Evolutionary conservation across 805 yeast genomes (phyloP).

Genomic region (Torulaspora franciscae): DNA sequence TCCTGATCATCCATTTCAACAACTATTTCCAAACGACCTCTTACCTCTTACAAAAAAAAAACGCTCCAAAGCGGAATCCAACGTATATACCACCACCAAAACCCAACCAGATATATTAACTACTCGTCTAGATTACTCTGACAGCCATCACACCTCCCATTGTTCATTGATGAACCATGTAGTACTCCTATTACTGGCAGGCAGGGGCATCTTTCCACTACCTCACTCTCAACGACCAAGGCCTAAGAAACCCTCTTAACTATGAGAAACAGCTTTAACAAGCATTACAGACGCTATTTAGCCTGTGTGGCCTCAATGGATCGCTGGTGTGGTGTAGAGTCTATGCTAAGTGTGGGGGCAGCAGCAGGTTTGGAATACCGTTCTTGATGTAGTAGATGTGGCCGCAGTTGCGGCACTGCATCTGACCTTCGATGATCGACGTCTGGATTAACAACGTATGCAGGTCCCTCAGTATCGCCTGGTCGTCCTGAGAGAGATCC

Average conservation of each 20-base stretch:
- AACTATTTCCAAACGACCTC: not conserved
- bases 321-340: not conserved
- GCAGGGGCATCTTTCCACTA: slow-evolving; percentile 1
- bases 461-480: slow-evolving; percentile 59
- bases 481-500: slow-evolving; percentile 39
- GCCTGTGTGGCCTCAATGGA: slow-evolving; percentile 1
- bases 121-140: not conserved
- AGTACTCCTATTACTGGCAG: slow-evolving; percentile 2
- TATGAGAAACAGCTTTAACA: not conserved
- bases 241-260: not conserved
- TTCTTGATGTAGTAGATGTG: slow-evolving; percentile 88
- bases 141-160: not conserved
- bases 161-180: not conserved
- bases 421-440: slow-evolving; percentile 78
- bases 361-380: slow-evolving; percentile 85
- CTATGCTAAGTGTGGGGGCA: slow-evolving; percentile 87
- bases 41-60: not conserved
- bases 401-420: slow-evolving; percentile 81
- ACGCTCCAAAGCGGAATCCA: not conserved
- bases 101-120: not conserved
- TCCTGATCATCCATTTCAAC: slow-evolving; percentile 12
- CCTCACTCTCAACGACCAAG: slow-evolving; percentile 1
- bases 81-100: not conserved
- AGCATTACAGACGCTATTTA: not conserved
- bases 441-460: slow-evolving; percentile 81